Base-by-base conservation (phyloP, 2,329 filamentous ascomycete species). In the Sporothrix mexicana region DNA sequence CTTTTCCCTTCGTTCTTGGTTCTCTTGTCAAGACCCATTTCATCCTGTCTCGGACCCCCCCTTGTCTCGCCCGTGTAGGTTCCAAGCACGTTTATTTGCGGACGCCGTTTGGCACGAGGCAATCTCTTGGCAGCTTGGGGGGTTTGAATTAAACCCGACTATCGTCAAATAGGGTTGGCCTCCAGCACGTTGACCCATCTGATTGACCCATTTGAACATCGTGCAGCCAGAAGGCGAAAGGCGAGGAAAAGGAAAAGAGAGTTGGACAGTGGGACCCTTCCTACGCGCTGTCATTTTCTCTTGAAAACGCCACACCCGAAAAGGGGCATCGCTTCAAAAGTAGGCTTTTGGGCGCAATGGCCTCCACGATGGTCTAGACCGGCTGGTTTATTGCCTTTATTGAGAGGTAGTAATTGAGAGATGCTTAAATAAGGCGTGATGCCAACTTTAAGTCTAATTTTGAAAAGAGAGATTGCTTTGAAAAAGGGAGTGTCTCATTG, bases 21-120 rank as follows among this genome's bases (percentile, higher is more conserved):
- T 25, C 17, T 49, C 36, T 30, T 36, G 30, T 43, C 23, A n/a
- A 15, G 47, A 17, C 30, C 17, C 17, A 43, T 36, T n/a, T 43
- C 59, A 17, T 62, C 59, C 36, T 62, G 30, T 62, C 36, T 66
- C n/a, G 36, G 36, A 25, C 7, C 15, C 51, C 51, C 51, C n/a
- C 55, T 49, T 70, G 41, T 62, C 41, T 70, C 41, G 41, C 69
- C 53, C 69, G 55, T 61, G 69, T 41, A 47, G 69, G 20, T 70
- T 70, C 47, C 30, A 53, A 68, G 66, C 47, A 68, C 66, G 66
- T 55, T 68, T 68, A 68, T 68, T 68, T 68, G 66, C 10, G 25
- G 66, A 68, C 47, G 66, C 66, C 47, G 47, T 55, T 53, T 20
- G 15, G 25, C 66, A 68, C 66, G 45, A 53, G 66, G 66, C 17